A percentile compares a stretch with the other conserved stretches of the same genome.
Conservation (phyloP, 2,329 filamentous ascomycete species). For the Beauveria pseudobassiana region DNA sequence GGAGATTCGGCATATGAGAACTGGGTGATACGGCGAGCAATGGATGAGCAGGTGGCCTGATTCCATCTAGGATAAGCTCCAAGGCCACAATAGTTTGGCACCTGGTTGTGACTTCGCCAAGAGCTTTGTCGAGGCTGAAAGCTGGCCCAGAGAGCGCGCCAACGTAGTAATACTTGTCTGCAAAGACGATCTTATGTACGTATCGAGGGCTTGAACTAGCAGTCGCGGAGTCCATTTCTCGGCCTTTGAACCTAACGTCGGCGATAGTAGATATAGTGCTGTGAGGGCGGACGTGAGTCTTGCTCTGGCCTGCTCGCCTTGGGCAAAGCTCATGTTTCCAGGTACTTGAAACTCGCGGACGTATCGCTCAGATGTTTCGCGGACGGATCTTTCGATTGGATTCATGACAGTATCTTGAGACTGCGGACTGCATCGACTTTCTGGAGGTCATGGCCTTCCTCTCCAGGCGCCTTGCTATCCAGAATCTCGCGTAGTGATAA, state of each 20-base stretch:
- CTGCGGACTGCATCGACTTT: slow-evolving; percentile 64
- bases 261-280: slow-evolving; percentile 75
- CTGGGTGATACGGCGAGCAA: slow-evolving; percentile 39
- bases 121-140: slow-evolving; percentile 72
- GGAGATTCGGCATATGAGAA: slow-evolving; percentile 42
- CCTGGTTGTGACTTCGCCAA: slow-evolving; percentile 72
- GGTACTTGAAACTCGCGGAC: slow-evolving; percentile 75
- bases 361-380: slow-evolving; percentile 66
- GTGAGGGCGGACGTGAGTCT: slow-evolving; percentile 66
- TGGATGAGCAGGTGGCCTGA: slow-evolving; percentile 62
- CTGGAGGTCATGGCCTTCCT: slow-evolving; percentile 71
- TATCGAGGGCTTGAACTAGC: slow-evolving; percentile 69
- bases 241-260: slow-evolving; percentile 44
- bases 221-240: slow-evolving; percentile 59
- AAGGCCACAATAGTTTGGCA: slow-evolving; percentile 91
- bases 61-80: slow-evolving; percentile 65
- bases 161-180: slow-evolving; percentile 72
- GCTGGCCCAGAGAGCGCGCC: slow-evolving; percentile 65
- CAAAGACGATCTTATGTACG: slow-evolving; percentile 73
- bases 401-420: slow-evolving; percentile 62
- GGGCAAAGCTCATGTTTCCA: slow-evolving; percentile 48
- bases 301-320: slow-evolving; percentile 66
- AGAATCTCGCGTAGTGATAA: slow-evolving; percentile 69
- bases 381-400: slow-evolving; percentile 68
- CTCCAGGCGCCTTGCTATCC: slow-evolving; percentile 55